phyloP scores from a whole-genome alignment of 1,284 basidiomycete species.

The Ustilago tritici region DNA sequence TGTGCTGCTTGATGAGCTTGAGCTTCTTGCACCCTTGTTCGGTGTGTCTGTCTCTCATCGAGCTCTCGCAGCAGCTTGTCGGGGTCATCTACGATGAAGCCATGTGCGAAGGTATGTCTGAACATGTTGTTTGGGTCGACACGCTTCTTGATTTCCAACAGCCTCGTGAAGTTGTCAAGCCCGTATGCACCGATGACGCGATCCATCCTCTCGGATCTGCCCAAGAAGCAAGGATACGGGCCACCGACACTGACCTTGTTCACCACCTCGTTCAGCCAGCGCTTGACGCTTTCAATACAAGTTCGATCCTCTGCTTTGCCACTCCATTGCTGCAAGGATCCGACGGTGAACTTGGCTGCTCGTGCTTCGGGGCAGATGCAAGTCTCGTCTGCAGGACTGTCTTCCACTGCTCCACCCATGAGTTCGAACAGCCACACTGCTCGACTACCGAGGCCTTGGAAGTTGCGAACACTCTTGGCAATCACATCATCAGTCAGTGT shows the following conservation, averaged over 20 bases:
- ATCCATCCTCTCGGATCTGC: slow-evolving; percentile 48
- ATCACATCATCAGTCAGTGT: slow-evolving; percentile 87
- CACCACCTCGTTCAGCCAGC: slow-evolving; percentile 69
- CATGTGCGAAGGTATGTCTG: slow-evolving; percentile 54
- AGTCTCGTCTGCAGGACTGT: slow-evolving; percentile 73
- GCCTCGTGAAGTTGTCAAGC: slow-evolving; percentile 45
- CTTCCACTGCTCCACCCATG: slow-evolving; percentile 82
- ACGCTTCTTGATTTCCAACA: slow-evolving; percentile 51
- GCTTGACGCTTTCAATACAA: slow-evolving; percentile 83
- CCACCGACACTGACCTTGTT: slow-evolving; percentile 53
- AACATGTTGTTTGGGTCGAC: slow-evolving; percentile 59
- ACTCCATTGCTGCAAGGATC: slow-evolving; percentile 91
- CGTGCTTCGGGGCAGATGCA: slow-evolving; percentile 82
- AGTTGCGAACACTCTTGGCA: slow-evolving; percentile 82
- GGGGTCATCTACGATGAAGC: slow-evolving; percentile 35
- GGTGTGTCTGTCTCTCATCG: slow-evolving; percentile 21
- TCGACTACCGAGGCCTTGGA: slow-evolving; percentile 77
- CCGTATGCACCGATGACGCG: slow-evolving; percentile 57
- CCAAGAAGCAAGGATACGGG: slow-evolving; percentile 60
- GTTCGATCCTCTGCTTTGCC: slow-evolving; percentile 81
- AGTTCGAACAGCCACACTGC: slow-evolving; percentile 73
- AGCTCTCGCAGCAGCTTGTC: slow-evolving; percentile 30
- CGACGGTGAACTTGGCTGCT: slow-evolving; percentile 83
- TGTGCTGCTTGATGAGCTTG: slow-evolving; percentile 28
- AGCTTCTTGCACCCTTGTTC: slow-evolving; percentile 24